Conservation (phyloP, 1,139 yeast genomes). For the Debaryomyces sp. region DNA sequence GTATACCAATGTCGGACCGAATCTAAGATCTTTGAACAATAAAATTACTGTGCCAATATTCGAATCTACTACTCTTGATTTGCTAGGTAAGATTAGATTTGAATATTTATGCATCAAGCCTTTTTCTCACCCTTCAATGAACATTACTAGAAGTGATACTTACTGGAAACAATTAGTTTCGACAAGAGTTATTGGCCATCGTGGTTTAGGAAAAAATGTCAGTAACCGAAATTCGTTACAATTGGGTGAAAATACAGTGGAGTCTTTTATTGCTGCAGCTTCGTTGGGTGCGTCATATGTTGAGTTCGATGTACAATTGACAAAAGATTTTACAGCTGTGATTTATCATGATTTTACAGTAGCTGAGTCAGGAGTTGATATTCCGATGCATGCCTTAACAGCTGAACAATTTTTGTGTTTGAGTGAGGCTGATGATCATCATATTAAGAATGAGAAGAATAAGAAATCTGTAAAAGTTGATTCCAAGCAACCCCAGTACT, state of each 20-base stretch:
- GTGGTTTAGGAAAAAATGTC: slow-evolving; percentile 90
- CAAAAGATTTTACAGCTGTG: slow-evolving; percentile 92
- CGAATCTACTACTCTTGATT: slow-evolving; percentile 69
- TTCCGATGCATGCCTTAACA: slow-evolving; percentile 93
- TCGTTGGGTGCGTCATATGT: slow-evolving; percentile 91
- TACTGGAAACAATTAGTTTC: slow-evolving; percentile 92
- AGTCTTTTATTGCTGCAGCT: slow-evolving; percentile 95
- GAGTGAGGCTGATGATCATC: slow-evolving; percentile 32
- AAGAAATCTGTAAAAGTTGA: slow-evolving; percentile 13
- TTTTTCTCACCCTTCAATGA: slow-evolving; percentile 72
- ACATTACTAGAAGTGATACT: slow-evolving; percentile 70
- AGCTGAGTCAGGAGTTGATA: slow-evolving; percentile 94
- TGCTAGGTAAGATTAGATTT: slow-evolving; percentile 76
- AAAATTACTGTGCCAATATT: slow-evolving; percentile 76
- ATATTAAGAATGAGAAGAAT: slow-evolving; percentile 14
- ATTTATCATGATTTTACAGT: slow-evolving; percentile 94
- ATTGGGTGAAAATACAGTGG: slow-evolving; percentile 94
- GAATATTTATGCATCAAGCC: slow-evolving; percentile 76
- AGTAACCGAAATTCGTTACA: slow-evolving; percentile 76
- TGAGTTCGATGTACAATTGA: slow-evolving; percentile 94
- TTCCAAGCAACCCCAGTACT: slow-evolving; percentile 18
- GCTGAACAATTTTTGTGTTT: slow-evolving; percentile 84
- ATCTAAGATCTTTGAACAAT: slow-evolving; percentile 69
- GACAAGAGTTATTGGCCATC: slow-evolving; percentile 93
- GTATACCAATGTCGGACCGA: slow-evolving; percentile 69